Conservation (phyloP, 2,329 filamentous ascomycete genomes). For the Fusarium sp. region DNA sequence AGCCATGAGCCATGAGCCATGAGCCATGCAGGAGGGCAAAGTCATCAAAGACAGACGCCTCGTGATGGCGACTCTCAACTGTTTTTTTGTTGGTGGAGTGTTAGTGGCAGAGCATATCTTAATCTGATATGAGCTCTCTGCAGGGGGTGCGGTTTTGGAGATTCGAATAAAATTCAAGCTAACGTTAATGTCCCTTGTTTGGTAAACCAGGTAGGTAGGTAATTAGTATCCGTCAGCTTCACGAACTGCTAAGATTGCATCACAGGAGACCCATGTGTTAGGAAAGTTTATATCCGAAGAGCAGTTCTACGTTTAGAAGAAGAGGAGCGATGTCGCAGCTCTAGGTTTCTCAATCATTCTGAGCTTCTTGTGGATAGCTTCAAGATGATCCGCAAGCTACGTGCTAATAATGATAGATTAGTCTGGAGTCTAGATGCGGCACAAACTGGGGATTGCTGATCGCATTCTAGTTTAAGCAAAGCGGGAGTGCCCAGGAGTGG, state of each 20-base stretch:
- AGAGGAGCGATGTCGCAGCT: not conserved
- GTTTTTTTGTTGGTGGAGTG: conserved; percentile 19
- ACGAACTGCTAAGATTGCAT: not conserved
- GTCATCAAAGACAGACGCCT: conserved; percentile 39
- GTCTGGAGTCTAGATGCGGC: conserved; percentile 20
- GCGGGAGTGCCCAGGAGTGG: conserved; percentile 21
- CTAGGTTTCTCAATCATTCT: not conserved
- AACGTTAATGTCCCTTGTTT: not conserved
- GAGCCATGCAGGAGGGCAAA: not conserved
- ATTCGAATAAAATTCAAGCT: not conserved
- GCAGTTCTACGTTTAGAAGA: not conserved
- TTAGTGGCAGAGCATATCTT: conserved; percentile 10
- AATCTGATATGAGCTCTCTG: not conserved
- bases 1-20: too few relatives aligned
- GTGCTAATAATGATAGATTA: not conserved
- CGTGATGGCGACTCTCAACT: conserved; percentile 12
- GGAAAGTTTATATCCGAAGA: not conserved
- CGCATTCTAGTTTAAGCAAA: conserved; percentile 14
- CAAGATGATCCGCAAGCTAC: not conserved
- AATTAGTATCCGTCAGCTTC: not conserved
- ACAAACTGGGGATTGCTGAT: conserved; percentile 28
- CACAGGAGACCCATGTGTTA: too few relatives aligned
- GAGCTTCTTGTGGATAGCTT: conserved; percentile 2
- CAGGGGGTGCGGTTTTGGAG: not conserved
- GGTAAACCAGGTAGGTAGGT: not conserved